Evolutionary conservation across 73 alveolate genomes (phyloP), one percentile per base, ranked within the genome.

Genomic region (Paramecium sonneborni): DNA sequence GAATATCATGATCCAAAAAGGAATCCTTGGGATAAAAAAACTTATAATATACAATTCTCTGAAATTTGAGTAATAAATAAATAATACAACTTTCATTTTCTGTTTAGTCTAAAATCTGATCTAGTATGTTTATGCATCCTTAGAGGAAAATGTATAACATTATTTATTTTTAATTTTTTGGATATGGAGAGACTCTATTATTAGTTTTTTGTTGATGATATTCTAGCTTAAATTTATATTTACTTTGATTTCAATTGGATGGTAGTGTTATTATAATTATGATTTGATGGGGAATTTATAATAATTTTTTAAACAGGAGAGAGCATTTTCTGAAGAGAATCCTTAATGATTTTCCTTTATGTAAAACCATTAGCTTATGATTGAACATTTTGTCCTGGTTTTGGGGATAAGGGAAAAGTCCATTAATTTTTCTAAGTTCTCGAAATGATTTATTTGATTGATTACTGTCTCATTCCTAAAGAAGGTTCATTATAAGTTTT

Each of bases 21-120:
- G 21, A 67, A 62, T 11, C 68, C 85, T 0, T 88, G 91, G 94
- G 87, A 88, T 88, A 88, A 70, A 85, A 88, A 84, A 70, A 70
- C 91, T 20, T 88, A 32, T 26, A 88, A 88, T 30, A 70, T 88
- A 28, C 52, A 43, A 34, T 88, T 88, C 74, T 76, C 94, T 32
- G 94, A 88, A 38, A 72, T 72, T 35, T 72, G 86, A 72, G 84
- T 62, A 62, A 62, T 30, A 62, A 62, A 62, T 62, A 26, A 57
- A 62, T 62, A 62, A 62, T 34, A 35, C 26, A 68, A 43, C 34
- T 24, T 38, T 79, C 90, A 79, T 79, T 79, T 79, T 44, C 48
- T 79, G 30, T 30, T n/a, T 11, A 79, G 0, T 46, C 72, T 46
- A 23, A 79, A 11, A 39, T 79, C 90, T 8, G 90, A 62, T 26